These are phyloP conservation scores for Backusella sp. DNA, from an alignment of 192 early-diverging fungal genomes.

Conservation along the genomic window DNA sequence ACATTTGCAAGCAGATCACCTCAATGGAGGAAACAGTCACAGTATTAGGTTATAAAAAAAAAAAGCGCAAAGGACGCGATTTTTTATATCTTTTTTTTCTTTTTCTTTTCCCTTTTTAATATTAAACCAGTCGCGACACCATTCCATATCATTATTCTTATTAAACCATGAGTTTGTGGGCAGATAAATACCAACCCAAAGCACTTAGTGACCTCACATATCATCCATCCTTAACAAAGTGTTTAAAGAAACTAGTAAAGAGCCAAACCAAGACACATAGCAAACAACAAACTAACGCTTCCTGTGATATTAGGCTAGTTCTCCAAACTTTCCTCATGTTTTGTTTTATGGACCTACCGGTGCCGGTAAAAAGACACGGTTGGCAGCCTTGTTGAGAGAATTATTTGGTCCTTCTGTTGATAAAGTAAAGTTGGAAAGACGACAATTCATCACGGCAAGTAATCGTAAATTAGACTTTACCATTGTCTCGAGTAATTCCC, in stretches of 20 bases:
- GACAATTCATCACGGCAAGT: conserved; percentile 81
- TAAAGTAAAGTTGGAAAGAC: conserved; percentile 92
- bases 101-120: not conserved
- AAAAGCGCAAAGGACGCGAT: not conserved
- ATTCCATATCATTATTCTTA: not conserved
- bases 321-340: conserved; percentile 91
- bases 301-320: conserved; percentile 43
- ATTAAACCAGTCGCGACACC: not conserved
- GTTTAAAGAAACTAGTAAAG: conserved; percentile 73
- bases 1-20: too few species aligned
- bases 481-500: conserved; percentile 91
- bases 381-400: conserved; percentile 81
- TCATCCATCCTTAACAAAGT: conserved; percentile 70
- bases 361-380: conserved; percentile 95
- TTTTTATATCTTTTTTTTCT: not conserved
- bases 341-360: conserved; percentile 96
- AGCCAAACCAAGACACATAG: not conserved
- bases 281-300: not conserved
- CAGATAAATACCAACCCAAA: conserved; percentile 91
- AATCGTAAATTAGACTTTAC: conserved; percentile 85
- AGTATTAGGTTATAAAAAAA: not conserved
- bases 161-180: conserved; percentile 72
- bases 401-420: conserved; percentile 90
- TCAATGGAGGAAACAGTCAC: not conserved
- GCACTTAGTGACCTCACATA: conserved; percentile 82